phyloP scores from a whole-genome alignment of 23 red algal species.

The Gracilaria gracilis region DNA sequence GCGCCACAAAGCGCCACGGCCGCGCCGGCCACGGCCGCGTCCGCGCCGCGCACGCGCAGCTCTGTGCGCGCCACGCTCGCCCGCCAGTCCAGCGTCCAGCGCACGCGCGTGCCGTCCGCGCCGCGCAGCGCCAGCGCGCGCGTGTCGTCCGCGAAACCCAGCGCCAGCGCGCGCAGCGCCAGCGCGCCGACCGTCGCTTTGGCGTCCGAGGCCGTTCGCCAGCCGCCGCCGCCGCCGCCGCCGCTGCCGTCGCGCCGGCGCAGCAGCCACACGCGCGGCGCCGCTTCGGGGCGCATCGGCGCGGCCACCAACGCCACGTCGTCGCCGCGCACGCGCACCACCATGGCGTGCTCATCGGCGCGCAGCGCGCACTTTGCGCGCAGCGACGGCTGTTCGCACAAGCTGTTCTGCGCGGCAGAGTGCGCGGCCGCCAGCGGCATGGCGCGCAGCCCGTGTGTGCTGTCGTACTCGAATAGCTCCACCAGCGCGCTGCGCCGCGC shows the following conservation, averaged over 20 bases:
- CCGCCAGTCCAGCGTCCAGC: background rate
- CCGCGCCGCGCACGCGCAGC: background rate
- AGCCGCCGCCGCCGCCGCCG: too few relatives aligned
- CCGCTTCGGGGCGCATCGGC: background rate
- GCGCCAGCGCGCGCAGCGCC: too few relatives aligned
- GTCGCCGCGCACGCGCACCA: conserved; percentile 26
- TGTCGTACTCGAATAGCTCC: conserved; percentile 4
- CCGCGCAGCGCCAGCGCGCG: background rate
- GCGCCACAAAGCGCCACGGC: too few relatives aligned
- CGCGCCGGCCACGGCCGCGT: background rate
- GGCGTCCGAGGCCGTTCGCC: too few relatives aligned
- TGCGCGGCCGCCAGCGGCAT: background rate
- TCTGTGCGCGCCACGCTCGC: too few relatives aligned
- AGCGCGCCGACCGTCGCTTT: too few relatives aligned
- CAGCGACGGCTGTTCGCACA: background rate
- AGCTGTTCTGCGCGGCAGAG: background rate
- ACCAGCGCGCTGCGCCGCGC: background rate
- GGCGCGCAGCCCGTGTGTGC: background rate
- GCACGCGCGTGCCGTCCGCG: background rate
- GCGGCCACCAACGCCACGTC: conserved; percentile 23
- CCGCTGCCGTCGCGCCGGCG: too few relatives aligned
- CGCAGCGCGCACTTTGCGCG: conserved; percentile 24
- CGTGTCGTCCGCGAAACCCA: too few relatives aligned
- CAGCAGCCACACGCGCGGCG: too few relatives aligned
- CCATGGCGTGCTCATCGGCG: conserved; percentile 1